Percentiles rank a stretch among this genome's conserved stretches.
phyloP scores from a whole-genome alignment of 805 yeast species.

The Candida morakotiae region DNA sequence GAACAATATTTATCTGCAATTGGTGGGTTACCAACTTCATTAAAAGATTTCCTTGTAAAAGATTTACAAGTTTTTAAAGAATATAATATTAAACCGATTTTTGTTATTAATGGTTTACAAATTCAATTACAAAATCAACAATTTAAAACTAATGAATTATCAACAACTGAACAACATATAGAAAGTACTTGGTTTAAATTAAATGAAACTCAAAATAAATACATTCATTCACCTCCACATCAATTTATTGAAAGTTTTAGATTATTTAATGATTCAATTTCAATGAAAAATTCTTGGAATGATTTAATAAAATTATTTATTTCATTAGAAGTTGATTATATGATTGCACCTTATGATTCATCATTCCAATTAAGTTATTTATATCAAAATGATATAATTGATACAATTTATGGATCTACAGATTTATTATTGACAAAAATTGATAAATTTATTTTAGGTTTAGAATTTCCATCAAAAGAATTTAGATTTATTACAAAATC shows the following conservation, averaged over 20 bases:
- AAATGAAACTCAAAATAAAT: slow-evolving; percentile 5
- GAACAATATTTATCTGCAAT: slow-evolving; percentile 72
- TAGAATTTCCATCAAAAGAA: slow-evolving; percentile 63
- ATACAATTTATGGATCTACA: slow-evolving; percentile 80
- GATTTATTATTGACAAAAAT: slow-evolving; percentile 65
- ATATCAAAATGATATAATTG: slow-evolving; percentile 51
- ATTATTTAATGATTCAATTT: slow-evolving; percentile 46
- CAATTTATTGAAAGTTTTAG: slow-evolving; percentile 46
- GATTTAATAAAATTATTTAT: slow-evolving; percentile 58
- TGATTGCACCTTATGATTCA: slow-evolving; percentile 80
- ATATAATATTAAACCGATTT: slow-evolving; percentile 69
- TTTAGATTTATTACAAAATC: slow-evolving; percentile 63
- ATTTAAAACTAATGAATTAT: slow-evolving; percentile 31
- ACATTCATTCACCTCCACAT: slow-evolving; percentile 11
- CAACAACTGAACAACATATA: slow-evolving; percentile 37
- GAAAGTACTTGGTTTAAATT: slow-evolving; percentile 38
- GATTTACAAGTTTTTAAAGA: slow-evolving; percentile 62
- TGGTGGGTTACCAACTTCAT: slow-evolving; percentile 74
- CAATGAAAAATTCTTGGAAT: slow-evolving; percentile 45
- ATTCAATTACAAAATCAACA: slow-evolving; percentile 32
- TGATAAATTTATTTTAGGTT: slow-evolving; percentile 67
- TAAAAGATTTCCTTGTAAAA: slow-evolving; percentile 51
- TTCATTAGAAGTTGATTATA: slow-evolving; percentile 53
- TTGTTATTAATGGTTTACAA: slow-evolving; percentile 69
- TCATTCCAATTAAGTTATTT: slow-evolving; percentile 78